Base-by-base conservation (phyloP, 1,139 yeast species). In the Candida frijolesensis region DNA sequence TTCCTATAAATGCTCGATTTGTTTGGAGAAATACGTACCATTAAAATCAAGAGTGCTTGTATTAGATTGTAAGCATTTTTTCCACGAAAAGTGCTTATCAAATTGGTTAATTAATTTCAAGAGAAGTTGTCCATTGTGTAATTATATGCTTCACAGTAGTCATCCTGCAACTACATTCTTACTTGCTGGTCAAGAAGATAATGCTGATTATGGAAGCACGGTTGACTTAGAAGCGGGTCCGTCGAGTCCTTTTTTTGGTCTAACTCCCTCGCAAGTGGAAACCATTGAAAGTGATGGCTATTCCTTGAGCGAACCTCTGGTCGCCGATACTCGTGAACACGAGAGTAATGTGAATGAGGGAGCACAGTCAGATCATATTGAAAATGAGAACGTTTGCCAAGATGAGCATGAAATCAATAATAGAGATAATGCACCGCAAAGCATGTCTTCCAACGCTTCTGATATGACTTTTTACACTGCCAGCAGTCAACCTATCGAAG, bases 61-160 rank as follows among this genome's bases (percentile, higher is more conserved):
- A n/a, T 63, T 76, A 48, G 70, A 67, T 19, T 76, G 81, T 56
- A 74, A 74, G 55, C 81, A 76, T 58, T 66, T 76, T 34, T 76
- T 67, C 55, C 81, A 76, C 56, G 78, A 76, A 53, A 61, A 62
- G 32, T 76, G 81, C 55, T 65, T 76, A 48, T 69, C 78, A 18
- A 76, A 75, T 54, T 76, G 81, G 81, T 63, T 76, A 44, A 70
- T 76, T 27, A 74, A 76, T 57, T 76, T 76, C 59, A 65, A 67
- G 46, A 60, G 79, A 51, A 71, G 74, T 50, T 76, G 81, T 58
- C 81, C 81, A 0, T 67, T 76, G 54, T 76, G 81, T 56, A 76
- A 76, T 56, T 61, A 66, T 19, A 51, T 62, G 8, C 58, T 71
- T 27, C 57, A 52, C n/a, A 51, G 47, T 51, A 35, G 45, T 18